A percentile compares a stretch with the other conserved stretches of the same genome.
Evolutionary conservation across 306 rosid species (phyloP).

Genomic region (Vigna angularis): DNA sequence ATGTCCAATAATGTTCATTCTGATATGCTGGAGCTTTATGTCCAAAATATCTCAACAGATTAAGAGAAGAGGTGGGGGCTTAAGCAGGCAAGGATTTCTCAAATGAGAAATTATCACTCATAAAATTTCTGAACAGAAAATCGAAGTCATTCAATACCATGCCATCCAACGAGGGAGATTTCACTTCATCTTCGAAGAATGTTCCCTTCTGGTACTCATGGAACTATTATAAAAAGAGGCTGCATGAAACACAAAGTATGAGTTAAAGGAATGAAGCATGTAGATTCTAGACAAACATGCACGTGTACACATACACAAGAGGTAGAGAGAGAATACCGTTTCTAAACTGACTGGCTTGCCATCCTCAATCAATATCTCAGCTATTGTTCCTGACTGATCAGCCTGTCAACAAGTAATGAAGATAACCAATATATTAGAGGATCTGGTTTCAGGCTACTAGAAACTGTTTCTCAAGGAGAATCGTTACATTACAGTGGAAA

Average conservation of each 20-base stretch:
- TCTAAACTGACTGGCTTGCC: conserved; percentile 84
- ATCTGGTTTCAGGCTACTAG: not conserved
- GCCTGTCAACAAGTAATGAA: conserved; percentile 61
- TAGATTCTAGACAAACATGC: not conserved
- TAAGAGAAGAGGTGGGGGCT: not conserved
- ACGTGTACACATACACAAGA: not conserved
- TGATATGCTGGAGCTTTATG: conserved; percentile 28
- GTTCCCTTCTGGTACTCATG: conserved; percentile 54
- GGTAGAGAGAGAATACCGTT: conserved; percentile 53
- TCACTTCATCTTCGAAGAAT: conserved; percentile 43
- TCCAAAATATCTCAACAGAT: conserved; percentile 35
- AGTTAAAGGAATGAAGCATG: conserved; percentile 30
- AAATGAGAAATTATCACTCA: conserved; percentile 36
- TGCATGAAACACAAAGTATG: conserved; percentile 48
- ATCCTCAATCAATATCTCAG: conserved; percentile 76
- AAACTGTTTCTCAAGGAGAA: conserved; percentile 24
- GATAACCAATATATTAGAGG: conserved; percentile 16
- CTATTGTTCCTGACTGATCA: conserved; percentile 85
- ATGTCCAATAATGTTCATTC: conserved; percentile 36
- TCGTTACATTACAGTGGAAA: not conserved
- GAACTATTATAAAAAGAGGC: conserved; percentile 76
- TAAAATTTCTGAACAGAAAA: not conserved
- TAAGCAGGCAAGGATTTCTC: conserved; percentile 24
- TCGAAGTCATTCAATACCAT: conserved; percentile 36
- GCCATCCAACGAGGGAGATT: conserved; percentile 33